Percentiles rank a stretch among this genome's conserved stretches.
phyloP scores from a whole-genome alignment of 306 rosid species.

The Citrullus mucosospermus region DNA sequence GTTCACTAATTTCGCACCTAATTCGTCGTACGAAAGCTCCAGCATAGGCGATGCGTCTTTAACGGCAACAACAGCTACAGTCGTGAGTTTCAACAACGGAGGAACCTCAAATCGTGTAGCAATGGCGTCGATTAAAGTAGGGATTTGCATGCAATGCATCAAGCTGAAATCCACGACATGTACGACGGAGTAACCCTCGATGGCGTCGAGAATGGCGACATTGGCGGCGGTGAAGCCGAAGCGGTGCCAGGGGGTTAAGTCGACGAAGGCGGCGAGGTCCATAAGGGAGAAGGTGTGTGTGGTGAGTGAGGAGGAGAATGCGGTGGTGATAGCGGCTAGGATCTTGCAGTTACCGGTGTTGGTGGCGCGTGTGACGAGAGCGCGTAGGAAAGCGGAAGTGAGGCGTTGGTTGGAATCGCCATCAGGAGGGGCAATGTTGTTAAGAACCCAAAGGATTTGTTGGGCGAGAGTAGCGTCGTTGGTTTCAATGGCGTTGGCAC shows the following conservation, averaged over 20 bases:
- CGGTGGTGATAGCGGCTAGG: slow-evolving; percentile 26
- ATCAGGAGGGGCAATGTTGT: slow-evolving; percentile 77
- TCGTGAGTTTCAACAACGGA: slow-evolving; percentile 62
- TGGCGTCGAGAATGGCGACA: slow-evolving; percentile 57
- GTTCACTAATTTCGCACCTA: slow-evolving; percentile 54
- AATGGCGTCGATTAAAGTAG: slow-evolving; percentile 74
- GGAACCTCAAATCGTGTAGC: slow-evolving; percentile 53
- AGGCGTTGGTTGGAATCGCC: slow-evolving; percentile 90
- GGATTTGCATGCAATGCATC: slow-evolving; percentile 97
- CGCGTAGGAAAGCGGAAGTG: slow-evolving; percentile 63
- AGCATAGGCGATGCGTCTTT: slow-evolving; percentile 52
- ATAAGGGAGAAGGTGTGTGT: slow-evolving; percentile 63
- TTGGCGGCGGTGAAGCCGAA: slow-evolving; percentile 88
- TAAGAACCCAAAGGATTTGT: slow-evolving; percentile 88
- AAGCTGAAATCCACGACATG: slow-evolving; percentile 69
- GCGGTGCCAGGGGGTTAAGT: slow-evolving; percentile 85
- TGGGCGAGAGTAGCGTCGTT: slow-evolving; percentile 79
- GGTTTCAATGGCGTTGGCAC: slow-evolving; percentile 75
- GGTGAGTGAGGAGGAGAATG: slow-evolving; percentile 18
- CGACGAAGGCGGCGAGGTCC: slow-evolving; percentile 76
- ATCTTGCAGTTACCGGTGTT: slow-evolving; percentile 44
- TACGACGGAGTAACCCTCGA: slow-evolving; percentile 50
- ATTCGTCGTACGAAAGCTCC: slow-evolving; percentile 55
- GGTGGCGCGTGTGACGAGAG: slow-evolving; percentile 62
- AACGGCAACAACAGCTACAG: slow-evolving; percentile 23